Percentiles rank a stretch among this genome's conserved stretches.
These are phyloP conservation scores for Kwoniella dendrophila DNA, from an alignment of 768 basidiomycete genomes.

Conservation along the genomic window DNA sequence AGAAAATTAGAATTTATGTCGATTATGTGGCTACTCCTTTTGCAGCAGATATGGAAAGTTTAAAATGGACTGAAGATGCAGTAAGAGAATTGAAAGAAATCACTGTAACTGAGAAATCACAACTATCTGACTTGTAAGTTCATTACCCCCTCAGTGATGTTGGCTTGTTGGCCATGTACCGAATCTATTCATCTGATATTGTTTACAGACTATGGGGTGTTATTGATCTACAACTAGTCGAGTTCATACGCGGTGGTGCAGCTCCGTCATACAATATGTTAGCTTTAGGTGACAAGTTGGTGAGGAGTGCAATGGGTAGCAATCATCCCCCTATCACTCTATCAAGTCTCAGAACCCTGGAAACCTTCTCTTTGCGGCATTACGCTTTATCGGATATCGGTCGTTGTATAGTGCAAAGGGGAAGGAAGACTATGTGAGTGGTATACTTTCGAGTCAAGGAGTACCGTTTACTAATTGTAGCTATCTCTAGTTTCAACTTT, in stretches of 20 bases:
- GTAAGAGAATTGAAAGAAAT: constrained; percentile 30
- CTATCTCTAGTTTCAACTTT: constrained; percentile 24
- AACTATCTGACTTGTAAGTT: constrained; percentile 32
- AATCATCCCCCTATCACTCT: constrained; percentile 19
- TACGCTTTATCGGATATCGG: constrained; percentile 33
- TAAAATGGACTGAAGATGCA: constrained; percentile 36
- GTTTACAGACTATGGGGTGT: constrained; percentile 30
- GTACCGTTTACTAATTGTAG: not conserved
- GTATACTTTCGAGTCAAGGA: not conserved
- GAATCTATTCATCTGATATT: not conserved
- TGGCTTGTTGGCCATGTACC: not conserved
- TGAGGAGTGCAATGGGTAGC: constrained; percentile 16
- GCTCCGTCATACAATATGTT: constrained; percentile 35
- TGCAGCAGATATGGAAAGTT: constrained; percentile 29
- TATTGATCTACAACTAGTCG: constrained; percentile 31
- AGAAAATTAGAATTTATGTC: constrained; percentile 27
- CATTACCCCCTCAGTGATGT: not conserved
- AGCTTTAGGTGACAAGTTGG: constrained; percentile 29
- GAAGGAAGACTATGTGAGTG: constrained; percentile 27
- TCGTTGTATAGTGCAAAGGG: constrained; percentile 32
- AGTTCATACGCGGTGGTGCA: constrained; percentile 35
- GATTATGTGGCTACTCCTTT: constrained; percentile 35
- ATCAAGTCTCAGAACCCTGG: constrained; percentile 13
- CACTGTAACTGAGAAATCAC: constrained; percentile 24
- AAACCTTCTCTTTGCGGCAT: constrained; percentile 28